Evolutionary conservation across 768 basidiomycete genomes (phyloP).

Genomic region (Hypholoma fasciculare): DNA sequence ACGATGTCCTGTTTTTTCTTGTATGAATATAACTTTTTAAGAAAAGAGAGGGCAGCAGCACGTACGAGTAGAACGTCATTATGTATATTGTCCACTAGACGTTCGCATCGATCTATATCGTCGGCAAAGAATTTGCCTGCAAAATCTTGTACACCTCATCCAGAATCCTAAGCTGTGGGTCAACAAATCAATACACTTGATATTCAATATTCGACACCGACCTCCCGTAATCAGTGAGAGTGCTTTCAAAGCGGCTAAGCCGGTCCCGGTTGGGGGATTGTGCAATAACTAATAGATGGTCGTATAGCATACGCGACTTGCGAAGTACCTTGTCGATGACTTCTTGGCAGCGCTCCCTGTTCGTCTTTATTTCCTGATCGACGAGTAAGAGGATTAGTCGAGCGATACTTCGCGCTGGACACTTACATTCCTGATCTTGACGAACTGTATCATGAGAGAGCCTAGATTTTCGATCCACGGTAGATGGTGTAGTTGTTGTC

Average conservation of each 20-base stretch:
- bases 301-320: background rate
- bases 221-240: background rate
- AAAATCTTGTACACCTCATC: background rate
- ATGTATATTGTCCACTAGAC: conserved; percentile 2
- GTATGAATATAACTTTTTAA: background rate
- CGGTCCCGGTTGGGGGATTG: background rate
- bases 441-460: background rate
- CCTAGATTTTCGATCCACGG: background rate
- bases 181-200: background rate
- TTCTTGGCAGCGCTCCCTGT: background rate
- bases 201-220: background rate
- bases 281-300: background rate
- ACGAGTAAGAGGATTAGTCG: background rate
- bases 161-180: background rate
- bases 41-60: background rate
- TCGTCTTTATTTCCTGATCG: background rate
- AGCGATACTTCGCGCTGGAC: background rate
- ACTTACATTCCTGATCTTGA: conserved; percentile 1
- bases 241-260: background rate
- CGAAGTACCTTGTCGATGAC: conserved; percentile 4
- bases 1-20: background rate
- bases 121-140: background rate
- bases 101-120: conserved; percentile 2
- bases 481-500: background rate
- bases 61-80: background rate